Evolutionary conservation across 805 yeast genomes (phyloP).

Genomic region (Blastobotrys parvus): DNA sequence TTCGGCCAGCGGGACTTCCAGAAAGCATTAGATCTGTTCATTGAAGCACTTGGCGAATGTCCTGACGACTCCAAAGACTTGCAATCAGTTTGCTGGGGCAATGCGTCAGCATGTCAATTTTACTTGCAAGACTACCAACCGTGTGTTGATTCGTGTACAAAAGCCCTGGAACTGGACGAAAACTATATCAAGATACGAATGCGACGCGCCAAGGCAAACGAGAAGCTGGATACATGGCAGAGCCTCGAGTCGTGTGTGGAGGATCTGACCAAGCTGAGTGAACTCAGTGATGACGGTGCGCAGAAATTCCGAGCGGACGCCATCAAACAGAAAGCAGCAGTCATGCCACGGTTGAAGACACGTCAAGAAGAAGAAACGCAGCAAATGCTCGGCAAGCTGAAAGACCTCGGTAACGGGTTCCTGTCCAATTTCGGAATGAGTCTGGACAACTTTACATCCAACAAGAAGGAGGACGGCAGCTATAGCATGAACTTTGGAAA

Average conservation of each 20-base stretch:
- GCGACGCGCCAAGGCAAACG: slow-evolving; percentile 64
- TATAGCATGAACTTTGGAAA: slow-evolving; percentile 18
- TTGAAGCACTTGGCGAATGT: slow-evolving; percentile 13
- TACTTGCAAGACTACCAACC: slow-evolving; percentile 18
- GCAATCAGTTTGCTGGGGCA: slow-evolving; percentile 18
- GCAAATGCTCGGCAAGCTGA: slow-evolving; percentile 25
- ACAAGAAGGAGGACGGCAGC: slow-evolving; percentile 16
- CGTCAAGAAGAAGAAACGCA: slow-evolving; percentile 23
- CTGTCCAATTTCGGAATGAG: slow-evolving; percentile 25
- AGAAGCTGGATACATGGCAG: slow-evolving; percentile 22
- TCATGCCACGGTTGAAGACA: slow-evolving; percentile 17
- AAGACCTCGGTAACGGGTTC: slow-evolving; percentile 26
- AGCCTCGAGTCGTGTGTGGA: slow-evolving; percentile 22
- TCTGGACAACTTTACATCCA: slow-evolving; percentile 24
- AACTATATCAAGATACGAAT: slow-evolving; percentile 62
- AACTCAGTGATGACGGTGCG: slow-evolving; percentile 3
- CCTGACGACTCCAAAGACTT: slow-evolving; percentile 9
- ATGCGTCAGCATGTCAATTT: slow-evolving; percentile 22
- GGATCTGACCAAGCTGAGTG: slow-evolving; percentile 16
- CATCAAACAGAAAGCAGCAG: slow-evolving; percentile 4
- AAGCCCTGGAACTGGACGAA: slow-evolving; percentile 52
- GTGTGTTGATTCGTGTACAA: slow-evolving; percentile 58
- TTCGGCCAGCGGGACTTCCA: slow-evolving; percentile 2
- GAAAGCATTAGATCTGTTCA: slow-evolving; percentile 7
- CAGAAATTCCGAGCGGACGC: not conserved